Conservation (phyloP, 257 asterid genomes). For the Capsicum pubescens region DNA sequence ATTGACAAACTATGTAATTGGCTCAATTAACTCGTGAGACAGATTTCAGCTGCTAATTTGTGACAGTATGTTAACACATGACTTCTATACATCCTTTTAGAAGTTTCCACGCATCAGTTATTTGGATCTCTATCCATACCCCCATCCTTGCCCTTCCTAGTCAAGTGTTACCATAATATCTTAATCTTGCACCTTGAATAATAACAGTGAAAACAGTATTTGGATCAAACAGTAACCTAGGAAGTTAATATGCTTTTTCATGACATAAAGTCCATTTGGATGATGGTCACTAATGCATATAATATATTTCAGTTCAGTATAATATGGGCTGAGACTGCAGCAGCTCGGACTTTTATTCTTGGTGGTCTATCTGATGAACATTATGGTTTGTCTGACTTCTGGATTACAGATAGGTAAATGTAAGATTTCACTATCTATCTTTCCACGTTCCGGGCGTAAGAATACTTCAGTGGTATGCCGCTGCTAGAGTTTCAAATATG, state of each 20-base stretch:
- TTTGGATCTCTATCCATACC: no score
- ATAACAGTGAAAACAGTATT: not conserved
- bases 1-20: not conserved
- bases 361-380: constrained; percentile 83
- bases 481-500: not conserved
- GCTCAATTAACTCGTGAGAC: not conserved
- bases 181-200: not conserved
- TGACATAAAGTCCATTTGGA: not conserved
- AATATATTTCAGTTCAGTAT: constrained; percentile 68
- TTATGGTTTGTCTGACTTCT: constrained; percentile 82
- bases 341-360: constrained; percentile 67
- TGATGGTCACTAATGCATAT: not conserved
- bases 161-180: not conserved
- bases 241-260: not conserved
- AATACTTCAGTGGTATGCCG: not conserved
- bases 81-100: not conserved
- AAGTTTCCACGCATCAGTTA: no score
- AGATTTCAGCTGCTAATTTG: not conserved
- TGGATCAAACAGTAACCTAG: not conserved
- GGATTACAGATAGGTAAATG: constrained; percentile 70
- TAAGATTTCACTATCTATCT: constrained; percentile 38
- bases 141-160: not conserved
- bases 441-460: no score
- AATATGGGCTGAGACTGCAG: constrained; percentile 91
- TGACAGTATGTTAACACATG: not conserved